Evolutionary conservation across 1,139 yeast genomes (phyloP).

Genomic region (Geotrichum cucujoidarum): DNA sequence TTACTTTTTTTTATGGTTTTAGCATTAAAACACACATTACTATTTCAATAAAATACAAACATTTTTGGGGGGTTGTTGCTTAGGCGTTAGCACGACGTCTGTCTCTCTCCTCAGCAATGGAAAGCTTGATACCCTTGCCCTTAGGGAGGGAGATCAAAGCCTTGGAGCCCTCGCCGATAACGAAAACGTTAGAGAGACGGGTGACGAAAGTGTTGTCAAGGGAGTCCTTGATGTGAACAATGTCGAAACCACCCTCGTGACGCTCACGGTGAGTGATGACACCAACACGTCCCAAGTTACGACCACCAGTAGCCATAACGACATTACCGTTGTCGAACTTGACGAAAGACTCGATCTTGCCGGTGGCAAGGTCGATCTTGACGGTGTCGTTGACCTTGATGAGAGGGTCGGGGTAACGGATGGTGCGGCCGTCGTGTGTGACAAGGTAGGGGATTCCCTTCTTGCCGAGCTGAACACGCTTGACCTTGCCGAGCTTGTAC

Average conservation of each 20-base stretch:
- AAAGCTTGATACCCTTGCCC: constrained; percentile 99
- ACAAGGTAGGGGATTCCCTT: constrained; percentile 97
- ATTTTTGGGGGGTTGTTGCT: not conserved
- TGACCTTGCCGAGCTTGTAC: constrained; percentile 96
- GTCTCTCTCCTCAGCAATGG: constrained; percentile 99
- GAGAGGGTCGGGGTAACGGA: constrained; percentile 98
- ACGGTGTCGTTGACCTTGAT: constrained; percentile 96
- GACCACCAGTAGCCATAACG: constrained; percentile 98
- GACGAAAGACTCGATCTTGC: constrained; percentile 87
- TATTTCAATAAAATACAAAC: not conserved
- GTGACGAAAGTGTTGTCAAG: constrained; percentile 97
- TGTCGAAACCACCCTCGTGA: constrained; percentile 99
- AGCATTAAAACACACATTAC: not conserved
- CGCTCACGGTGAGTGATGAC: constrained; percentile 96
- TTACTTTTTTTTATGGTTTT: not conserved
- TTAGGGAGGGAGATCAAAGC: constrained; percentile 97
- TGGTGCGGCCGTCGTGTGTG: constrained; percentile 98
- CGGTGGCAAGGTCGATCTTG: constrained; percentile 91
- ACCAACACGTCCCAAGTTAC: constrained; percentile 99
- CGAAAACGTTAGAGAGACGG: constrained; percentile 94
- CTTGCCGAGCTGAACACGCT: constrained; percentile 97
- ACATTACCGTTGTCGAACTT: constrained; percentile 94
- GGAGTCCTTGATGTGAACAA: constrained; percentile 96
- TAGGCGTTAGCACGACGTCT: constrained; percentile 51
- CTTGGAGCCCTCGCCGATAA: constrained; percentile 97